phyloP scores from a whole-genome alignment of 768 basidiomycete genomes.

The Mrakia gelida region DNA sequence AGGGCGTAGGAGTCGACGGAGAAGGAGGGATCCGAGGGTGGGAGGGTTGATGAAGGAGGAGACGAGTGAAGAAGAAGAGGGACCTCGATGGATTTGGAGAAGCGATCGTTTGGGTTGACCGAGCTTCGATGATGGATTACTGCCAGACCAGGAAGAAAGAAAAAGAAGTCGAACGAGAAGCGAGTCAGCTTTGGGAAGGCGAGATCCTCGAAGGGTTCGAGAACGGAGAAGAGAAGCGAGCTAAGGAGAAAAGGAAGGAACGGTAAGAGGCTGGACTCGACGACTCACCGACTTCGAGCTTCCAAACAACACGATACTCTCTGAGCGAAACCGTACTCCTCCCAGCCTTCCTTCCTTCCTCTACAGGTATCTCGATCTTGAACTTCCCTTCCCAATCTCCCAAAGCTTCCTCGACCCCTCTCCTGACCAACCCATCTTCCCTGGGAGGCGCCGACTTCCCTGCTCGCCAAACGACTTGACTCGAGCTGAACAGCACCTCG shows the following conservation, averaged over 20 bases:
- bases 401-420: not conserved
- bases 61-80: not conserved
- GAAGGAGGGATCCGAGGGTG: not conserved
- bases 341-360: not conserved
- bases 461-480: not conserved
- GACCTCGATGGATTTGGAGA: not conserved
- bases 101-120: not conserved
- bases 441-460: not conserved
- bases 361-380: not conserved
- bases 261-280: too few relatives aligned
- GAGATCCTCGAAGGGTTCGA: not conserved
- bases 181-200: not conserved
- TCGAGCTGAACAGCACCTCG: not conserved
- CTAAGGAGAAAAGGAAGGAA: too few relatives aligned
- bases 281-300: constrained; percentile 4
- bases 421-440: not conserved
- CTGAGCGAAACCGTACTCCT: constrained; percentile 8
- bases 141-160: not conserved
- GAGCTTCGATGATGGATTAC: not conserved
- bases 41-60: not conserved
- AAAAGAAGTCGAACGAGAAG: not conserved
- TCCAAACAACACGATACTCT: constrained; percentile 8
- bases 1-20: not conserved
- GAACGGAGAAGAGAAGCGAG: not conserved
- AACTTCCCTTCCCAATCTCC: constrained; percentile 6